Conservation (phyloP, 2,329 filamentous ascomycete species). For the Neonectria punicea region DNA sequence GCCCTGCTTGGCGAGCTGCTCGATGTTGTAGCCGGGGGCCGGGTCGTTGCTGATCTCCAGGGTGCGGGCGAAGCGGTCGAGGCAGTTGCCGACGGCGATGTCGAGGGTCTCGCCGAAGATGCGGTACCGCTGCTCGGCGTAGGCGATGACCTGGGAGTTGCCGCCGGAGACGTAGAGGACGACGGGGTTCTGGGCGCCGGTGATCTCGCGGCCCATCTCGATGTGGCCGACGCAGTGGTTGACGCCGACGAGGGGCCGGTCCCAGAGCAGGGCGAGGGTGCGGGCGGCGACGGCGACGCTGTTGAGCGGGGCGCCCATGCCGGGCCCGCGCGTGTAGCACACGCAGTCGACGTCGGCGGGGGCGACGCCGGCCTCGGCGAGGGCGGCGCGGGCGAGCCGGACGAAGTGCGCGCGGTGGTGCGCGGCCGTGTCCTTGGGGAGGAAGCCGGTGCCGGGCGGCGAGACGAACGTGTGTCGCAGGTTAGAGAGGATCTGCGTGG, state of each 20-base stretch:
- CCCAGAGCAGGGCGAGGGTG: conserved; percentile 85
- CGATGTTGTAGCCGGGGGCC: conserved; percentile 97
- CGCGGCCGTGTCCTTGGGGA: conserved; percentile 93
- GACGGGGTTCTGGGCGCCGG: conserved; percentile 88
- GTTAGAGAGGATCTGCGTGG: conserved; percentile 82
- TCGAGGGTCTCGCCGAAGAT: conserved; percentile 99
- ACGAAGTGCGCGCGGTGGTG: conserved; percentile 93
- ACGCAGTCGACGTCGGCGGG: conserved; percentile 84
- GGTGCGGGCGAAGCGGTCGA: conserved; percentile 94
- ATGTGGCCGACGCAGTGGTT: conserved; percentile 99
- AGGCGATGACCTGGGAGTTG: conserved; percentile 98
- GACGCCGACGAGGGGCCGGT: conserved; percentile 88
- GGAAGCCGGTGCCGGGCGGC: conserved; percentile 91
- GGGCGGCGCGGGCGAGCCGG: conserved; percentile 79
- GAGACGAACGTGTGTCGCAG: conserved; percentile 93
- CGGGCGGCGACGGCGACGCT: conserved; percentile 87
- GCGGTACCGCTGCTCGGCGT: conserved; percentile 91
- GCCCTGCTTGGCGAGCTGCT: conserved; percentile 85
- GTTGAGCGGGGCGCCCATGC: conserved; percentile 94
- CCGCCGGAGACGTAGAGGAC: conserved; percentile 96
- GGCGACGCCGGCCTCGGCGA: conserved; percentile 72
- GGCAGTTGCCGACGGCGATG: conserved; percentile 96
- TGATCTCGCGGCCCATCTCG: conserved; percentile 96
- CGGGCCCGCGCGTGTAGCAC: conserved; percentile 94
- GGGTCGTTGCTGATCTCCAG: conserved; percentile 94